A percentile compares a stretch with the other conserved stretches of the same genome.
Conservation (phyloP, 495 filamentous ascomycete genomes). For the Neurospora sp. region DNA sequence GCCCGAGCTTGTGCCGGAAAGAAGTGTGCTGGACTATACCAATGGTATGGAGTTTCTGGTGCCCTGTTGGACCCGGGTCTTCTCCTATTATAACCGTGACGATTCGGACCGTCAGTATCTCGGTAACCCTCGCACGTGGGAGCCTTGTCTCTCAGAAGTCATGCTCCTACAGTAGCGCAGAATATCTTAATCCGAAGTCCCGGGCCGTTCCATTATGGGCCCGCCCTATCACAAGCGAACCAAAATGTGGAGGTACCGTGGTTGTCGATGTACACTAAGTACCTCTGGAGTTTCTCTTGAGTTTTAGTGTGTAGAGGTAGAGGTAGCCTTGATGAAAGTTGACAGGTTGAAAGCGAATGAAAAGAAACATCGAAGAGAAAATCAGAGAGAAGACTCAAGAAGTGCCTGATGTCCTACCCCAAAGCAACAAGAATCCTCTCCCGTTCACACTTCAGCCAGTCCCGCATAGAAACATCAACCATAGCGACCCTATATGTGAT, state of each 20-base stretch:
- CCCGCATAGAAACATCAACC: neutral
- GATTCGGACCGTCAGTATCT: neutral
- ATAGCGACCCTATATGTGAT: neutral
- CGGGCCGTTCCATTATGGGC: neutral
- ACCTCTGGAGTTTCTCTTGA: neutral
- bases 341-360: neutral
- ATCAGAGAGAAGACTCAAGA: neutral
- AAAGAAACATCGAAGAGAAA: neutral
- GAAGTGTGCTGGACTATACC: neutral
- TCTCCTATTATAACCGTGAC: neutral
- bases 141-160: neutral
- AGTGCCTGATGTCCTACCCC: neutral
- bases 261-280: neutral
- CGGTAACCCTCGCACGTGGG: neutral
- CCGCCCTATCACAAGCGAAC: neutral
- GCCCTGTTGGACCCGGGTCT: neutral
- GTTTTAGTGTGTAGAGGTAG: neutral
- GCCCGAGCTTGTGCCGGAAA: neutral
- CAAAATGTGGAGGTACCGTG: neutral
- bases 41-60: neutral
- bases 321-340: neutral
- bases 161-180: neutral
- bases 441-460: neutral
- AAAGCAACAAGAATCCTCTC: neutral
- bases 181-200: neutral